Base-by-base conservation (phyloP, 2,329 filamentous ascomycete genomes). In the Beauveria caledonica region DNA sequence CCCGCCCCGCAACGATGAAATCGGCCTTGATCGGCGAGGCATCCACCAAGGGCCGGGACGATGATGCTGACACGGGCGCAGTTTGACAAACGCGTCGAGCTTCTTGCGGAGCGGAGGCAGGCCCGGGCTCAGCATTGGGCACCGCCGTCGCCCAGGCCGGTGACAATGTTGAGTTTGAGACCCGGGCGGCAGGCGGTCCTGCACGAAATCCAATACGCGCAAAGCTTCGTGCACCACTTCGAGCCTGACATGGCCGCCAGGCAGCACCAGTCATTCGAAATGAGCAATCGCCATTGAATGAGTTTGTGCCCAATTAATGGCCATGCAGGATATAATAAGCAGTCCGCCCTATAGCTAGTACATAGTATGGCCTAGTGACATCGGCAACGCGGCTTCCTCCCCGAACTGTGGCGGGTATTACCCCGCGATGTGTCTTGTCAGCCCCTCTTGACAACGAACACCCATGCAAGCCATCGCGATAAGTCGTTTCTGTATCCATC, bases 1-100 rank as follows among this genome's bases (percentile, higher is more conserved):
- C n/a, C n/a, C n/a, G n/a, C n/a, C 78, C 69, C 15, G 81, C 73
- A 3, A 81, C 71, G 62, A 80, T 75, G 64, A 80, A 79, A 60
- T 79, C 73, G 2, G 72, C 64, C 63, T 78, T 80, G 61, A 81
- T 72, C 1, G 79, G 77, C 0, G 74, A 77, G 17, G 73, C 68
- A 7, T 70, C 69, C 15, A 74, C 68, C 0, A 75, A 75, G 66
- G 2, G 76, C 75, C 1, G 73, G 74, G 1, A 75, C 75, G 21
- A 78, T 73, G 51, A 77, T 73, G 48, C 76, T 74, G 64, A n/a
- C 78, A 80, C 0, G 79, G 79, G 0, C 79, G 73, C 23, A 81
- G 65, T 62, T 82, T 82, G 50, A 78, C 79, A 62, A 80, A 82
- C 7, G 77, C 78, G 55, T 78, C 70, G 36, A 79, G 68, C 2